Conservation (phyloP, 352 stramenopile genomes). For the Blastocystis sp. region DNA sequence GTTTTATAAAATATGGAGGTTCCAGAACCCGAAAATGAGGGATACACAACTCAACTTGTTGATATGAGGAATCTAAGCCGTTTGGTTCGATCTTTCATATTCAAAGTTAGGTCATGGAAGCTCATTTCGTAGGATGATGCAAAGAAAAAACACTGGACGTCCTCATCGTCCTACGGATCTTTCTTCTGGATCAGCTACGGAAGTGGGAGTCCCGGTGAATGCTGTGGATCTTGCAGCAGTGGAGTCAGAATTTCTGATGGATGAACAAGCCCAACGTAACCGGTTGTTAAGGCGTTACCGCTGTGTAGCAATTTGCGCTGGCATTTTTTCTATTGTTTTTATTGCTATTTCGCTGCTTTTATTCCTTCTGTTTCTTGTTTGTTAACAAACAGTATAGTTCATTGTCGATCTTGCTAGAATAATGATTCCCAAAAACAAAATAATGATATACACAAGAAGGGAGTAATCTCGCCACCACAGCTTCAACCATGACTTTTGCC, state of each 20-base stretch:
- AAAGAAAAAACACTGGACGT: not conserved
- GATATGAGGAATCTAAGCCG: not conserved
- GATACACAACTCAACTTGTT: not conserved
- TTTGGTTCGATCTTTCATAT: not conserved
- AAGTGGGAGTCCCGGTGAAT: not conserved
- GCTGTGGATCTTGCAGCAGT: not conserved
- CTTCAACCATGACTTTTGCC: not conserved
- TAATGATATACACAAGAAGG: not conserved
- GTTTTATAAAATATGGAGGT: no score
- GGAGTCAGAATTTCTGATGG: not conserved
- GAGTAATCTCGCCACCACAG: conserved; percentile 28
- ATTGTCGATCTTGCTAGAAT: conserved; percentile 24
- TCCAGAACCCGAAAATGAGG: not conserved
- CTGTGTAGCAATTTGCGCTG: not conserved
- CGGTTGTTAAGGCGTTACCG: not conserved
- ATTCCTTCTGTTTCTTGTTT: not conserved
- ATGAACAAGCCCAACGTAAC: not conserved
- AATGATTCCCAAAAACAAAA: conserved; percentile 23
- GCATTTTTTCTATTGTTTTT: not conserved
- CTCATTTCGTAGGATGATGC: not conserved
- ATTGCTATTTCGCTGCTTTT: not conserved
- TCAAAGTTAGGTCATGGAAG: not conserved
- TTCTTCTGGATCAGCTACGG: not conserved
- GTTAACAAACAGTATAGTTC: not conserved
- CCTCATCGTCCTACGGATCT: not conserved